These are phyloP conservation scores for Lentinus tigrinus DNA, from an alignment of 768 basidiomycete genomes.

Conservation along the genomic window DNA sequence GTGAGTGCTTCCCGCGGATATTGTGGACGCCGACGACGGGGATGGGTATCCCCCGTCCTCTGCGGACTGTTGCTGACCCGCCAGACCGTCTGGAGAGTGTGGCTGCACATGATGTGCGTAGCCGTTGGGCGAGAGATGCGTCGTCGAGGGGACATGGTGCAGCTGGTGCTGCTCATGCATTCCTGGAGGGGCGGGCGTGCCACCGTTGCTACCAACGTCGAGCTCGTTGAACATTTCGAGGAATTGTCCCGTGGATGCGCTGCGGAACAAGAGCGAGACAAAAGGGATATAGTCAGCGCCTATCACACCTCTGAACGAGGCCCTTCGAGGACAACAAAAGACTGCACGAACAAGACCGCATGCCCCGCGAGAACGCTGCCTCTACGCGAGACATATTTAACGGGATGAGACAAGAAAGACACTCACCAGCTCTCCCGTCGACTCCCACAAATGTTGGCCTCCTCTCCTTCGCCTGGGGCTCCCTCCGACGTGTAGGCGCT, in stretches of 20 bases:
- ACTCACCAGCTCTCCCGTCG: constrained; percentile 24
- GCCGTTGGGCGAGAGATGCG: constrained; percentile 9
- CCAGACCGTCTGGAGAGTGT: constrained; percentile 7
- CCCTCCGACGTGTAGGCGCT: constrained; percentile 26
- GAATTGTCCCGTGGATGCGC: constrained; percentile 16
- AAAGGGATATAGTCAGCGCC: not conserved
- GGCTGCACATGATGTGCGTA: constrained; percentile 5
- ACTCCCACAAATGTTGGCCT: constrained; percentile 14
- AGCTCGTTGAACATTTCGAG: constrained; percentile 24
- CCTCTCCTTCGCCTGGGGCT: constrained; percentile 16
- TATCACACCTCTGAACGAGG: not conserved
- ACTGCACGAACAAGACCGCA: not conserved
- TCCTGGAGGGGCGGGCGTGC: constrained; percentile 6
- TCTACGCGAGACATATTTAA: not conserved
- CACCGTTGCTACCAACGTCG: constrained; percentile 21
- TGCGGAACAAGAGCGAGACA: not conserved
- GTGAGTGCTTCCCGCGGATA: constrained; percentile 16
- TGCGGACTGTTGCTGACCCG: not conserved
- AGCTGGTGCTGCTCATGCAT: constrained; percentile 9
- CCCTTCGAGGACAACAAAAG: not conserved
- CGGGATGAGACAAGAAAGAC: not conserved
- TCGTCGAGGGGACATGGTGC: not conserved
- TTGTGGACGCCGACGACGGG: constrained; percentile 16
- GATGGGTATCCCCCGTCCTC: constrained; percentile 16
- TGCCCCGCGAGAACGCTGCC: not conserved